Evolutionary conservation across 768 basidiomycete genomes (phyloP), one percentile per base, ranked within the genome.

Genomic region (Boletellus sp.): DNA sequence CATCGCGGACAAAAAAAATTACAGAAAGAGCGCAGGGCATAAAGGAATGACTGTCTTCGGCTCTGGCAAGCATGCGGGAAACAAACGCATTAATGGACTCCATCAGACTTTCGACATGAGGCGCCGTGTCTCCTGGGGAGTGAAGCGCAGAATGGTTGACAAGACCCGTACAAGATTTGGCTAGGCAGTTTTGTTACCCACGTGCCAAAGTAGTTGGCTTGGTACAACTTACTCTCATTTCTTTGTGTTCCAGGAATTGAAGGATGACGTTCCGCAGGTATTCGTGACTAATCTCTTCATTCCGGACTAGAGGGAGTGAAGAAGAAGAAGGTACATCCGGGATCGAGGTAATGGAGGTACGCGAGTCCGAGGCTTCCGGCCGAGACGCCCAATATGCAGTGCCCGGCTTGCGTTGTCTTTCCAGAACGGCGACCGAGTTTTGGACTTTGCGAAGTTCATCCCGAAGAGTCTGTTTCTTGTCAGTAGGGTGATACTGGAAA

Each of bases 171-270:
- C 83, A 28, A 99, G 82, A 59, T 93, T 90, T 0, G 93, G 90
- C 88, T 93, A 51, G 10, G 17, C 39, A 44, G 11, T 22, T 61
- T 13, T 51, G 52, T 50, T 48, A 56, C 12, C 19, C 35, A 32
- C 19, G 42, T 23, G 37, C 13, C 19, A 2, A 5, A 4, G 33
- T 17, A 33, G 20, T 23, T 22, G 34, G n/a, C 17, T 7, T 45
- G 13, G 32, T 37, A 4, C 35, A 28, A 73, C 90, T 65, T 63
- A 94, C 94, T 71, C 96, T 79, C 94, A 97, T 97, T 68, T 98
- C 94, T 66, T 95, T 94, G 71, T 97, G 90, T 65, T 99, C 96
- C 43, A 99, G 75, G 73, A 99, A 99, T 66, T 98, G 96, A 40
- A 99, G 68, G 49, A 98, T 92, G 28, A 98, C 89, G 67, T 98